Base-by-base conservation (phyloP, 192 early-diverging fungal species). In the Coemansia sp. region DNA sequence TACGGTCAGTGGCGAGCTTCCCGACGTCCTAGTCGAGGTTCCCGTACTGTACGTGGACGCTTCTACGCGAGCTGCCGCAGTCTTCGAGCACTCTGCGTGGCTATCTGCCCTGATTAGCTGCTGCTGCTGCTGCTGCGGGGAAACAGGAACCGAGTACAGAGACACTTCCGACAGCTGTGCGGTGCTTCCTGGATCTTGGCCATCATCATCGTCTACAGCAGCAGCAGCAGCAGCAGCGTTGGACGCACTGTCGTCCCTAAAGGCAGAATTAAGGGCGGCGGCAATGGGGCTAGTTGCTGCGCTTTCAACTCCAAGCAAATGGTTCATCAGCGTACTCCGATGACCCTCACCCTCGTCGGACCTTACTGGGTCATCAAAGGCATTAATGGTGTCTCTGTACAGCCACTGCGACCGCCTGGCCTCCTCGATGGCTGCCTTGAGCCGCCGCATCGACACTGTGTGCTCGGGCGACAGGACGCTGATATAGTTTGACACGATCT, bases 361-460 rank as follows among this genome's bases (percentile, higher is more conserved):
- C 2, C 49, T 22, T 8, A 0, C 23, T 2, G 49, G 49, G 23
- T 54, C 62, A 4, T 65, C 63, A 65, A 57, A 65, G 32, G 34
- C 34, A 36, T 57, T 57, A 14, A 57, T 32, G 6, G 55, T 11
- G n/a, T 57, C 55, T 17, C 55, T 34, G 55, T 35, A 57, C 14
- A 57, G 14, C 55, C 55, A 57, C 55, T 57, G 55, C 6, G 32
- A 7, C 33, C 55, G 7, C 13, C 55, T 61, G 0, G 69, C 49
- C 32, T 65, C 65, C n/a, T 61, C 59, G 14, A 55, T 70, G 7
- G 75, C 60, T 9, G 29, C 8, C 5, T 46, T 54, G 9, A 76
- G 57, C 25, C 22, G 49, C 4, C 43, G 29, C 29, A 49, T 48
- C 0, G 34, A 20, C 6, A 23, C 34, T 9, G 33, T 19, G 11